Base-by-base conservation (phyloP, 306 rosid species). In the Prunus fruticosa region DNA sequence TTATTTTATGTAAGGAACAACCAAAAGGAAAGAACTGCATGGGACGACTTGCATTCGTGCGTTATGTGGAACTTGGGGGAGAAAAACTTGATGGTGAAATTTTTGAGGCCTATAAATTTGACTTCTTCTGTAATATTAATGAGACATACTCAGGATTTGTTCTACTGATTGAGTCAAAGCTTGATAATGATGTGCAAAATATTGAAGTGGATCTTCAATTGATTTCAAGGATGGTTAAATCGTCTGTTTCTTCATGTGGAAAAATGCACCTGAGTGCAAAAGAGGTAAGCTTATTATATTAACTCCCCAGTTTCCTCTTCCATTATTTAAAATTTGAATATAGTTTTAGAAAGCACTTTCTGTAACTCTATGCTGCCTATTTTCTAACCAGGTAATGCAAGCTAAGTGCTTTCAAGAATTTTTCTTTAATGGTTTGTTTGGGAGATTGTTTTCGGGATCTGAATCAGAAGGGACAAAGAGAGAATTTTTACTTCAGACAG, bases 1-100 rank as follows among this genome's bases (percentile, higher is more conserved):
- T 16, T 56, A n/a, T 15, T 54, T 18, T 20, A 34, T 83, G 71
- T 76, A 54, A 95, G 98, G 97, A 76, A 85, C 93, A 56, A 92
- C 96, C 7, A 92, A 84, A 81, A 84, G 97, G 80, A 95, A 95
- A 78, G 98, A 95, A 75, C 82, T 95, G 63, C 98, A 95, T 43
- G 98, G 97, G 46, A 87, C 84, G 19, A 62, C 89, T 38, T 58
- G 77, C 72, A 78, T 90, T 80, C 81, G 8, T 51, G 92, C 91
- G 50, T 80, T 92, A 75, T 75, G 88, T 53, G 97, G 98, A 58
- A 82, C 87, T 16, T 89, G 95, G 97, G 97, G 84, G 75, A 43
- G 85, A 89, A 57, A 81, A 84, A 71, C 30, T 25, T 64, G 82
- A 79, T 64, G 88, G 85, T 62, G 80, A 77, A 64, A 75, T 63